Evolutionary conservation across 495 filamentous ascomycete species (phyloP).

Genomic region (Aspergillus sparsus): DNA sequence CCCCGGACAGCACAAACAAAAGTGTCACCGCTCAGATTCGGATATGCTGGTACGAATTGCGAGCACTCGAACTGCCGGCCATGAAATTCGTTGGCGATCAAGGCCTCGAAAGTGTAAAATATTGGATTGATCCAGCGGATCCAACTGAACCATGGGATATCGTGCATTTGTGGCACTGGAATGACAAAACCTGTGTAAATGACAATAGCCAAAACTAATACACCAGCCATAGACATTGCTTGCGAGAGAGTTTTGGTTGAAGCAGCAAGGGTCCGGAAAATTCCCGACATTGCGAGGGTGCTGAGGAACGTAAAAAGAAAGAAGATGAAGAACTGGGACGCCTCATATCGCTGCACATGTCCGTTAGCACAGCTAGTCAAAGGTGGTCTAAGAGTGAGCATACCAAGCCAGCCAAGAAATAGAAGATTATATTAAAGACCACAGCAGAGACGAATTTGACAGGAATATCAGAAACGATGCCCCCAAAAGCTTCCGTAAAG

Average conservation of each 20-base stretch:
- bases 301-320: conserved; percentile 56
- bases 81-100: conserved; percentile 61
- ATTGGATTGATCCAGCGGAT: conserved; percentile 51
- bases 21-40: conserved; percentile 46
- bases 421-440: conserved; percentile 57
- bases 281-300: conserved; percentile 57
- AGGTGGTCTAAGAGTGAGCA: conserved; percentile 11
- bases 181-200: conserved; percentile 54
- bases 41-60: conserved; percentile 52
- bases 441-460: conserved; percentile 52
- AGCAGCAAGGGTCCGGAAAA: conserved; percentile 51
- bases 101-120: conserved; percentile 46
- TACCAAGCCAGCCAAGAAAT: conserved; percentile 59
- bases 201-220: conserved; percentile 47
- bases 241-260: conserved; percentile 49
- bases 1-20: conserved; percentile 57
- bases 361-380: conserved; percentile 20
- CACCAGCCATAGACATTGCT: conserved; percentile 52
- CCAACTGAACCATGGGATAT: conserved; percentile 53
- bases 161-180: conserved; percentile 45
- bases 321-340: conserved; percentile 63
- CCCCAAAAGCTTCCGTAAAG: conserved; percentile 58
- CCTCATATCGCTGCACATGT: conserved; percentile 35
- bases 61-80: conserved; percentile 51
- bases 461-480: conserved; percentile 60